Evolutionary conservation across 2,329 filamentous ascomycete species (phyloP).

Genomic region (Epichloe brachyelytri): DNA sequence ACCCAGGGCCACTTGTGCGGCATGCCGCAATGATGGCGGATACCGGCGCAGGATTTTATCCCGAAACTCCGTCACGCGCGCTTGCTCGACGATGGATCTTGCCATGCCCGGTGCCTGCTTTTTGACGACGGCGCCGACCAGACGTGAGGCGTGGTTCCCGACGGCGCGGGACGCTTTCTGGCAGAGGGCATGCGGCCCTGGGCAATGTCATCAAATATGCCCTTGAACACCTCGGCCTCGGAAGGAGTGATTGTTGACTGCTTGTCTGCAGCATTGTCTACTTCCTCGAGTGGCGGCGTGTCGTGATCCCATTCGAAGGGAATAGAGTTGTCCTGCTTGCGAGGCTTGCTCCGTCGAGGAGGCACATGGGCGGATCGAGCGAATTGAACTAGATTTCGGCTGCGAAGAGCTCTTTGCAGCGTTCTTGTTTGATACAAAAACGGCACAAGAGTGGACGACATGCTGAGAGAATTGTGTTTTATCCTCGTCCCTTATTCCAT

Average conservation of each 20-base stretch:
- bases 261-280: slow-evolving; percentile 10
- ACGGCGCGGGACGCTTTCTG: slow-evolving; percentile 11
- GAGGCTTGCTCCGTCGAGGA: slow-evolving; percentile 4
- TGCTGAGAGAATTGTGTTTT: slow-evolving; percentile 12
- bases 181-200: slow-evolving; percentile 19
- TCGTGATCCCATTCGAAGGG: slow-evolving; percentile 37
- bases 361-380: slow-evolving; percentile 11
- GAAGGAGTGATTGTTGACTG: slow-evolving; percentile 42
- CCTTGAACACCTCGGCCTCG: slow-evolving; percentile 45
- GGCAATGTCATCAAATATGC: slow-evolving; percentile 37
- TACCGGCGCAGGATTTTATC: slow-evolving; percentile 25
- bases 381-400: slow-evolving; percentile 12
- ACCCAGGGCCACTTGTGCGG: slow-evolving; percentile 26
- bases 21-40: slow-evolving; percentile 25
- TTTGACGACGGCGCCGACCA: neutral
- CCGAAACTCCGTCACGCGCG: slow-evolving; percentile 18
- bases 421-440: slow-evolving; percentile 65
- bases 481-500: neutral
- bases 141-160: neutral
- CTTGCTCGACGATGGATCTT: slow-evolving; percentile 21
- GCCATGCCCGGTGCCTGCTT: slow-evolving; percentile 5
- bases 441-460: slow-evolving; percentile 41
- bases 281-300: slow-evolving; percentile 9
- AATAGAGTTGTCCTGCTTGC: slow-evolving; percentile 25
- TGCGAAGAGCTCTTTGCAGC: slow-evolving; percentile 20